These are phyloP conservation scores for Sclerotinia spermophila DNA, from an alignment of 2,329 filamentous ascomycete genomes.

Conservation along the genomic window DNA sequence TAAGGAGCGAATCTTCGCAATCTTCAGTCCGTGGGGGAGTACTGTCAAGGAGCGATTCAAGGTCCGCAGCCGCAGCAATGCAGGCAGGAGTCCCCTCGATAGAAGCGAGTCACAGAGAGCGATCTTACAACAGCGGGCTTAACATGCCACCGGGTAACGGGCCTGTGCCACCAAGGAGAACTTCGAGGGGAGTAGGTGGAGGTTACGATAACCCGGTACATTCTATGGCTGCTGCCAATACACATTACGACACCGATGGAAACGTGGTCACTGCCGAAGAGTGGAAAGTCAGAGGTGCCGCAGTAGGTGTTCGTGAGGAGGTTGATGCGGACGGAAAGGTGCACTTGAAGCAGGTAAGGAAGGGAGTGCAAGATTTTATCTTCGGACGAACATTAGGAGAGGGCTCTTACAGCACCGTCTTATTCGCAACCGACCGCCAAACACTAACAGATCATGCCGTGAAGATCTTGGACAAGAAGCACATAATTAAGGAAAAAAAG, in stretches of 20 bases:
- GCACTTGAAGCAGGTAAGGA: constrained; percentile 82
- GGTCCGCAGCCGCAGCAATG: constrained; percentile 53
- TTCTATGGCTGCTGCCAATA: constrained; percentile 34
- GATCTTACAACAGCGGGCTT: constrained; percentile 60
- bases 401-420: constrained; percentile 95
- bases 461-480: constrained; percentile 95
- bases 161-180: constrained; percentile 69
- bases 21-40: constrained; percentile 51
- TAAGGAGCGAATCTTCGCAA: constrained; percentile 56
- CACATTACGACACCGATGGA: constrained; percentile 54
- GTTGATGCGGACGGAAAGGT: constrained; percentile 81
- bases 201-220: constrained; percentile 42
- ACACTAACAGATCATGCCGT: constrained; percentile 95
- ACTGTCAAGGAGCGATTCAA: constrained; percentile 59
- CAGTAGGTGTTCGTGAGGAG: constrained; percentile 76
- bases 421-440: constrained; percentile 87
- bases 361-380: constrained; percentile 93
- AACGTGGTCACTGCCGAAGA: constrained; percentile 70
- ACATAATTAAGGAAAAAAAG: constrained; percentile 99
- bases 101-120: constrained; percentile 66
- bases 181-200: constrained; percentile 67
- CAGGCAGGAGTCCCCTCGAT: constrained; percentile 59
- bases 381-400: constrained; percentile 90
- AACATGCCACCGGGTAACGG: constrained; percentile 52
- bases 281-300: constrained; percentile 94